Conservation (phyloP, 805 yeast species). For the Ogataea wickerhamii region DNA sequence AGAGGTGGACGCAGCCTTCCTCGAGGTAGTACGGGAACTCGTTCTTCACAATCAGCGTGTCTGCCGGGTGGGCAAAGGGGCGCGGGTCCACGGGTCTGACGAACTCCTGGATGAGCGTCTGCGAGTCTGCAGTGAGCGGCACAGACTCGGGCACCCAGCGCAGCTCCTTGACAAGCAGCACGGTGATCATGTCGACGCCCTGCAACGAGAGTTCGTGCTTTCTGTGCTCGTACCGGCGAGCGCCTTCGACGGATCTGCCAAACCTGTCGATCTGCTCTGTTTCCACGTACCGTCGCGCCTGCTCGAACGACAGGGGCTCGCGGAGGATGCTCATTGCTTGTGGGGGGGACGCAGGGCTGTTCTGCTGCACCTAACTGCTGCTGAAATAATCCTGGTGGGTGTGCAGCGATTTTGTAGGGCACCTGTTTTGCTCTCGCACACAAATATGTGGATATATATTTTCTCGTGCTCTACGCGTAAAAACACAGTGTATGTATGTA, state of each 20-base stretch:
- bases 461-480: too few species aligned
- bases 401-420: too few species aligned
- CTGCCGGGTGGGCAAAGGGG: conserved; percentile 40
- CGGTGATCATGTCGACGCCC: conserved; percentile 43
- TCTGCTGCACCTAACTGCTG: too few species aligned
- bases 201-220: conserved; percentile 37
- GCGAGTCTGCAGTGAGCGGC: conserved; percentile 14
- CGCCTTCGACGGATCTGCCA: conserved; percentile 44
- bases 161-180: conserved; percentile 45
- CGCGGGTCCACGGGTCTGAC: conserved; percentile 32
- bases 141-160: conserved; percentile 42
- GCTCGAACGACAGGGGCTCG: conserved; percentile 46
- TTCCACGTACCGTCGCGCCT: conserved; percentile 35
- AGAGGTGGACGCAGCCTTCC: conserved; percentile 48
- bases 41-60: conserved; percentile 47
- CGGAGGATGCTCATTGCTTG: conserved; percentile 14
- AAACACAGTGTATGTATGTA: too few species aligned
- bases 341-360: too few species aligned
- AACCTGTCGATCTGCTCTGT: conserved; percentile 44
- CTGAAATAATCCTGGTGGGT: too few species aligned
- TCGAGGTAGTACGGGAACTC: conserved; percentile 68
- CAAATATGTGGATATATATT: too few species aligned
- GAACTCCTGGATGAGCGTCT: conserved; percentile 13
- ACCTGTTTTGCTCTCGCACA: too few species aligned
- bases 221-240: conserved; percentile 44